These are phyloP conservation scores for Beta macrorhiza DNA, from an alignment of 179 eudicot species.

Conservation along the genomic window DNA sequence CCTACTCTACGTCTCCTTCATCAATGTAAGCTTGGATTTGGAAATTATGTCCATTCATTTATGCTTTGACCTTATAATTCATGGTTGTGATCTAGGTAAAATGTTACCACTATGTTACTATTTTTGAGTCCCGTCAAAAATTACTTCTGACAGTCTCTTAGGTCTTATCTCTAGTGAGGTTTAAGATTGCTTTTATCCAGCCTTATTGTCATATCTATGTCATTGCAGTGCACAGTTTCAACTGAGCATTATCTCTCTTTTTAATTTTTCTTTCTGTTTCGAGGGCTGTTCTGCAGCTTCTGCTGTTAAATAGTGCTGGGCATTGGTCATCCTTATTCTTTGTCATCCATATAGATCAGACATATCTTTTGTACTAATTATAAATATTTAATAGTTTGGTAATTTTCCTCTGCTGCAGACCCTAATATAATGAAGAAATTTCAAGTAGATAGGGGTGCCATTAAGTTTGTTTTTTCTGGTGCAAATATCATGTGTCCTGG, in stretches of 20 bases:
- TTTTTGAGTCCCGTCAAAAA: background rate
- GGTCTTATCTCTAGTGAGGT: background rate
- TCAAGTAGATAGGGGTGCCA: conserved; percentile 98
- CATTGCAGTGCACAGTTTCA: background rate
- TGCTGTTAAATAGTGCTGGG: too few species aligned
- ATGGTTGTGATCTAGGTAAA: background rate
- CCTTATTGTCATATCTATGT: background rate
- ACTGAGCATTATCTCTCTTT: background rate
- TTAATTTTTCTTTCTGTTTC: background rate
- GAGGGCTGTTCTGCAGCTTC: too few species aligned
- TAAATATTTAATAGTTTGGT: background rate
- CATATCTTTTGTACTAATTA: background rate
- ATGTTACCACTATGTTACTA: background rate
- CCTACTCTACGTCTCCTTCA: conserved; percentile 96
- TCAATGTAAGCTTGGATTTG: conserved; percentile 56
- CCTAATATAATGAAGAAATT: conserved; percentile 90
- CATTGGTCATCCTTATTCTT: too few species aligned
- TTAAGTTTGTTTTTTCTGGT: conserved; percentile 87
- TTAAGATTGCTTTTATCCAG: background rate
- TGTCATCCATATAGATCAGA: background rate
- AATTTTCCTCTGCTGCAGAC: conserved; percentile 48
- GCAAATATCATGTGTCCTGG: conserved; percentile 99
- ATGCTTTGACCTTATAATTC: background rate
- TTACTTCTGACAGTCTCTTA: background rate
- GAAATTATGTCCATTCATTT: background rate